Conservation (phyloP, 345 rosid genomes). For the Camelina hispida region DNA sequence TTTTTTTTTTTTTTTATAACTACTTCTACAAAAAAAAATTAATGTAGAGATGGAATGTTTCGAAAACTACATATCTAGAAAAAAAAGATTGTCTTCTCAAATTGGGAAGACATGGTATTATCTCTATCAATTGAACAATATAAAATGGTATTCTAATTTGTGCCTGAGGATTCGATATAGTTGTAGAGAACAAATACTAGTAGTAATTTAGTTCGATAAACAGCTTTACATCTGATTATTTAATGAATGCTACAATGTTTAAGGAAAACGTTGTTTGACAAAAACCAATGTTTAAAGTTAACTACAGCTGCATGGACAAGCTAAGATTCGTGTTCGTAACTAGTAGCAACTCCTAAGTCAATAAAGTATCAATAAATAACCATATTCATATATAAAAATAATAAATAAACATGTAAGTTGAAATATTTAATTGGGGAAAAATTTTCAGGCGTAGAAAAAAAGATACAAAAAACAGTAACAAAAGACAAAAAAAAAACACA, state of each 20-base stretch:
- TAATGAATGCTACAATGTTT: neutral
- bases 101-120: neutral
- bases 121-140: neutral
- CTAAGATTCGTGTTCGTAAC: constrained; percentile 38
- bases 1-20: too few relatives aligned
- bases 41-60: too few relatives aligned
- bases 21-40: too few relatives aligned
- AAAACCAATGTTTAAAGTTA: constrained; percentile 16
- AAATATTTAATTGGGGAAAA: constrained; percentile 17
- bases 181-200: neutral
- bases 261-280: constrained; percentile 21
- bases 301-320: constrained; percentile 21
- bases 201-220: neutral
- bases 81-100: neutral
- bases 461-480: constrained; percentile 9
- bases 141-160: neutral
- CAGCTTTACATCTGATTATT: neutral
- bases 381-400: neutral
- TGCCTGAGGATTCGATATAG: neutral
- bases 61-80: too few relatives aligned
- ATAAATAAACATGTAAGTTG: constrained; percentile 10
- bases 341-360: constrained; percentile 34
- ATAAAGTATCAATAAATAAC: constrained; percentile 31
- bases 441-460: constrained; percentile 14
- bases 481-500: constrained; percentile 6